phyloP scores from a whole-genome alignment of 306 rosid species.

The Fagus crenata region DNA sequence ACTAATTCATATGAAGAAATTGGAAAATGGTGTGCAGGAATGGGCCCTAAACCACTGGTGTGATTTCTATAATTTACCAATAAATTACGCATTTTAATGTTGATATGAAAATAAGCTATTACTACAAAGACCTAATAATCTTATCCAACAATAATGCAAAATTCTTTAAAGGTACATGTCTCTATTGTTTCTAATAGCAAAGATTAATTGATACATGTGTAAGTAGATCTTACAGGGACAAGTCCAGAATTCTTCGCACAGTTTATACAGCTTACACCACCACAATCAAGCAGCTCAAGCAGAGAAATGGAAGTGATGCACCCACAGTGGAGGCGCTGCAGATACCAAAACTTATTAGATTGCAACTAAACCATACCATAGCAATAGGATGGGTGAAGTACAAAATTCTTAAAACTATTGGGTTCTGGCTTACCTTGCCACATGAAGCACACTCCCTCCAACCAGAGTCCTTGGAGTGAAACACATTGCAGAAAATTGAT shows the following conservation, averaged over 20 bases:
- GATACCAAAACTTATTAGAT: constrained; percentile 26
- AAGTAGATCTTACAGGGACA: constrained; percentile 53
- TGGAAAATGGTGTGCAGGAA: constrained; percentile 5
- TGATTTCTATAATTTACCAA: not conserved
- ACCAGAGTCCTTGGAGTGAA: constrained; percentile 81
- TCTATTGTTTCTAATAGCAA: not conserved
- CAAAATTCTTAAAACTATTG: not conserved
- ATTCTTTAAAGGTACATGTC: not conserved
- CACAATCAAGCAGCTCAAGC: constrained; percentile 76
- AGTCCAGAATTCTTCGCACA: constrained; percentile 56
- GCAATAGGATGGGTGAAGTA: constrained; percentile 6
- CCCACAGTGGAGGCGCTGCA: constrained; percentile 93
- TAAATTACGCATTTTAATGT: constrained; percentile 1
- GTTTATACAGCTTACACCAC: constrained; percentile 77
- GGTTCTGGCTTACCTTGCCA: constrained; percentile 61
- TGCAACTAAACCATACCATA: constrained; percentile 1
- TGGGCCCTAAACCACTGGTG: not conserved
- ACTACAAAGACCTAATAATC: not conserved
- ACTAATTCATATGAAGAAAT: constrained; percentile 9
- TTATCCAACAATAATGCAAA: not conserved
- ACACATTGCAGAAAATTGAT: constrained; percentile 67
- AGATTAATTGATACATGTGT: constrained; percentile 12
- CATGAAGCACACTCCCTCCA: constrained; percentile 88
- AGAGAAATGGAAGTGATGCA: constrained; percentile 72
- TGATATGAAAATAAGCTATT: not conserved